Evolutionary conservation across 169 alveolate genomes (phyloP).

Genomic region (Condylostoma magnum): DNA sequence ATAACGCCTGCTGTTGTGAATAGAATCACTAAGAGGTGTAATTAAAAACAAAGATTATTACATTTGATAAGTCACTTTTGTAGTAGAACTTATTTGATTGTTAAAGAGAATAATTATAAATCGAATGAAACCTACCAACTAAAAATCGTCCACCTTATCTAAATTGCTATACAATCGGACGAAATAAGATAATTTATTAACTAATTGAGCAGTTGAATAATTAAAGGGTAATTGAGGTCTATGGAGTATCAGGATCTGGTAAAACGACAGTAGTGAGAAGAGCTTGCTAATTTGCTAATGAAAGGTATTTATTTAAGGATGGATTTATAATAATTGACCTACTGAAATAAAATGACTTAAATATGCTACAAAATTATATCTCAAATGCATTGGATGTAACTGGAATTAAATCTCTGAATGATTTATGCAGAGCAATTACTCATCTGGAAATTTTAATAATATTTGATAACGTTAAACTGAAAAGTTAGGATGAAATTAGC

Average conservation of each 20-base stretch:
- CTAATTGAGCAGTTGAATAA: background rate
- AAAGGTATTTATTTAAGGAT: slow-evolving; percentile 44
- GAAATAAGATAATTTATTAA: background rate
- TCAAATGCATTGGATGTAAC: slow-evolving; percentile 19
- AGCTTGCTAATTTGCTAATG: slow-evolving; percentile 47
- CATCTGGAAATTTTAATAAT: slow-evolving; percentile 4
- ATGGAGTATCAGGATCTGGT: slow-evolving; percentile 52
- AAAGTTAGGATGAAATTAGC: too few relatives aligned
- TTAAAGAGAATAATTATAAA: too few relatives aligned
- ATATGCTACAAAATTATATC: background rate
- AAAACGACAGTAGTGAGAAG: slow-evolving; percentile 42
- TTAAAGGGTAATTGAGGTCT: slow-evolving; percentile 36
- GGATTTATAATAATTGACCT: slow-evolving; percentile 54
- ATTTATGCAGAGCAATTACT: background rate
- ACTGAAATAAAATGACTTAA: slow-evolving; percentile 2
- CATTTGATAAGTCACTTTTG: too few relatives aligned
- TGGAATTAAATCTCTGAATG: background rate
- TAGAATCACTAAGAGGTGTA: too few relatives aligned
- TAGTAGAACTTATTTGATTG: too few relatives aligned
- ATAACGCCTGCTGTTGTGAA: too few relatives aligned
- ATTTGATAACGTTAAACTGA: slow-evolving; percentile 24
- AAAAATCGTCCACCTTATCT: too few relatives aligned
- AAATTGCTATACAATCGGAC: slow-evolving; percentile 9
- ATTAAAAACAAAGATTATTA: too few relatives aligned
- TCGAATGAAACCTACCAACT: too few relatives aligned